Evolutionary conservation across 306 rosid genomes (phyloP), one percentile per base, ranked within the genome.

Genomic region (Myrica gale): DNA sequence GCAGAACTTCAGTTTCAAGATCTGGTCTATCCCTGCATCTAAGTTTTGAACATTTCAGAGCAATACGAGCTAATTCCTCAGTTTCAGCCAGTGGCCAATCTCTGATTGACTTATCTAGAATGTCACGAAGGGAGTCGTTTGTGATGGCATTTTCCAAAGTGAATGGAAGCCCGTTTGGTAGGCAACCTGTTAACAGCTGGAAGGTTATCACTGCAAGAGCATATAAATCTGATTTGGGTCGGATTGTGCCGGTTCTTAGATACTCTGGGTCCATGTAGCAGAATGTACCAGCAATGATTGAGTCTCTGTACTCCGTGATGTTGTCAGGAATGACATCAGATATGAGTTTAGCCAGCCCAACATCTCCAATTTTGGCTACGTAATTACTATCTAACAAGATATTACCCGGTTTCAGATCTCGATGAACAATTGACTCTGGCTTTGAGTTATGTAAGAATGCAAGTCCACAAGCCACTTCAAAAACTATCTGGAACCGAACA

Each of bases 241-340:
- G 81, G 69, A 95, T 61, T 0, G 98, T 95, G 53, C 97, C 97
- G 1, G 98, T 92, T 82, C 97, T 92, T 79, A 89, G 93, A 88
- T 95, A 95, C 85, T 95, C 98, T 19, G 98, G 98, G 81, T 95
- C 98, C 97, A 95, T 83, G 90, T 92, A 95, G 75, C 87, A 91
- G 46, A 90, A 76, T 41, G 98, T 95, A 44, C 98, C 98, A n/a
- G 96, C 97, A 52, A 95, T 79, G 17, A 95, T 53, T 1, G 98
- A 90, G 70, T 90, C 96, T 75, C 89, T 79, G 84, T 90, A 95
- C 80, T 90, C 98, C 0, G 98, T 95, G 74, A 92, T 69, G 73
- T 83, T 83, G 87, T 95, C 98, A 19, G 98, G 98, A 55, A 87
- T 86, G 5, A 84, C 82, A 23, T 95, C 94, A n/a, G 78, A 73